Evolutionary conservation across 345 rosid genomes (phyloP).

Genomic region (Litchi chinensis): DNA sequence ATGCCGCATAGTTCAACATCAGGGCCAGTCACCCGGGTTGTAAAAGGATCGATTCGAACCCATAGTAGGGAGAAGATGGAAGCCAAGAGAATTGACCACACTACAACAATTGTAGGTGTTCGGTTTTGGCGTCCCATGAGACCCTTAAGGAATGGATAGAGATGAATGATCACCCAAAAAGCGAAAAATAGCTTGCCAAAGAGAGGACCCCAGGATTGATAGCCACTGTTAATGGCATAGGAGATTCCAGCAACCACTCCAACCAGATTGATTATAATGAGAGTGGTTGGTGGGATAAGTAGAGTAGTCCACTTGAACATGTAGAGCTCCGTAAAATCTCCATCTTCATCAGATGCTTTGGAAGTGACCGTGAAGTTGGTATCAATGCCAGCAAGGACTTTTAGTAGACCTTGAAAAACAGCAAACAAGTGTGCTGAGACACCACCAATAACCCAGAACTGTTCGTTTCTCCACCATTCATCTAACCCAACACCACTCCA

Average conservation of each 20-base stretch:
- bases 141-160: slow-evolving; percentile 46
- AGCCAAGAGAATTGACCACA: slow-evolving; percentile 48
- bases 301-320: slow-evolving; percentile 50
- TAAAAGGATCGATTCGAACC: slow-evolving; percentile 47
- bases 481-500: slow-evolving; percentile 50
- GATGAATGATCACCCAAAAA: slow-evolving; percentile 53
- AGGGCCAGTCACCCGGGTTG: slow-evolving; percentile 42
- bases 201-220: slow-evolving; percentile 46
- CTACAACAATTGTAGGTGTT: slow-evolving; percentile 46
- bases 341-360: slow-evolving; percentile 32
- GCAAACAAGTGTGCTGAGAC: slow-evolving; percentile 50
- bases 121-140: slow-evolving; percentile 45
- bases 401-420: slow-evolving; percentile 42
- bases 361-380: slow-evolving; percentile 36
- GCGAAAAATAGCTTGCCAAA: slow-evolving; percentile 51
- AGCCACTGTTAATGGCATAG: slow-evolving; percentile 38
- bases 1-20: slow-evolving; percentile 39
- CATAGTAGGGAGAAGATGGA: slow-evolving; percentile 48
- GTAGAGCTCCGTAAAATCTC: slow-evolving; percentile 37
- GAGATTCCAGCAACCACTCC: slow-evolving; percentile 48
- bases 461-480: slow-evolving; percentile 58
- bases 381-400: slow-evolving; percentile 38
- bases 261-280: slow-evolving; percentile 43
- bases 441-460: slow-evolving; percentile 50
- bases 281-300: slow-evolving; percentile 48